Conservation (phyloP, 2,329 filamentous ascomycete species). For the Magnaporthiopsis rhizophila region DNA sequence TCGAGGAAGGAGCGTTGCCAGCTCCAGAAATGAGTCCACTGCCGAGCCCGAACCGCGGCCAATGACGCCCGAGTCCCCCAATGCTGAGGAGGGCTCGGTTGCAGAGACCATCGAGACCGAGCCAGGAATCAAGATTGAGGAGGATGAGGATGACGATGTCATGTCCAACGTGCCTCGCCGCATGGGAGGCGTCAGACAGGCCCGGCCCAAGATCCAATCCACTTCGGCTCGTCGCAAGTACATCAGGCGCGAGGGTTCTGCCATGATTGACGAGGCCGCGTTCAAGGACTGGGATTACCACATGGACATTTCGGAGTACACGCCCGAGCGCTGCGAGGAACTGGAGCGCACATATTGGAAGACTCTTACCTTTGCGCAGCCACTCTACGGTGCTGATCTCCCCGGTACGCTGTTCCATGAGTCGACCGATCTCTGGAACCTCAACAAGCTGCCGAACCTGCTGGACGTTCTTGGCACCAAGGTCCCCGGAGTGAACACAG, state of each 20-base stretch:
- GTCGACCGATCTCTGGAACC: constrained; percentile 76
- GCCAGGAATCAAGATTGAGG: constrained; percentile 30
- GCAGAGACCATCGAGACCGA: constrained; percentile 45
- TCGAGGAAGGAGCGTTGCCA: constrained; percentile 30
- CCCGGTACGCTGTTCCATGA: constrained; percentile 93
- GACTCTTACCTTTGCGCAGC: constrained; percentile 87
- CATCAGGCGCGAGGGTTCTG: constrained; percentile 68
- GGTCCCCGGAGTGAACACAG: constrained; percentile 94
- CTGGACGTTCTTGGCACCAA: constrained; percentile 92
- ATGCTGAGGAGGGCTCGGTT: constrained; percentile 27
- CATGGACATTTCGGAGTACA: constrained; percentile 82
- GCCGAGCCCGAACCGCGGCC: constrained; percentile 40
- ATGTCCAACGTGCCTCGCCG: constrained; percentile 24
- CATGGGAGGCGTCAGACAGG: constrained; percentile 39
- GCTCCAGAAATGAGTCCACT: constrained; percentile 30
- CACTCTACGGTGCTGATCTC: constrained; percentile 94
- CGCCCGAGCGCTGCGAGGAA: constrained; percentile 85
- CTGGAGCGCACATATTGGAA: constrained; percentile 96
- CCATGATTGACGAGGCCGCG: constrained; percentile 78
- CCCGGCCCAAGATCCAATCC: constrained; percentile 59
- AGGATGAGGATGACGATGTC: constrained; percentile 35
- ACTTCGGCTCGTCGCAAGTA: constrained; percentile 83
- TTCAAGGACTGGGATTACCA: constrained; percentile 90
- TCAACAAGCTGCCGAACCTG: constrained; percentile 88
- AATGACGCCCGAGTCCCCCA: constrained; percentile 51